Evolutionary conservation across 192 early-diverging fungal species (phyloP), one percentile per base, ranked within the genome.

Genomic region (Rhizoclosmatium globosum): DNA sequence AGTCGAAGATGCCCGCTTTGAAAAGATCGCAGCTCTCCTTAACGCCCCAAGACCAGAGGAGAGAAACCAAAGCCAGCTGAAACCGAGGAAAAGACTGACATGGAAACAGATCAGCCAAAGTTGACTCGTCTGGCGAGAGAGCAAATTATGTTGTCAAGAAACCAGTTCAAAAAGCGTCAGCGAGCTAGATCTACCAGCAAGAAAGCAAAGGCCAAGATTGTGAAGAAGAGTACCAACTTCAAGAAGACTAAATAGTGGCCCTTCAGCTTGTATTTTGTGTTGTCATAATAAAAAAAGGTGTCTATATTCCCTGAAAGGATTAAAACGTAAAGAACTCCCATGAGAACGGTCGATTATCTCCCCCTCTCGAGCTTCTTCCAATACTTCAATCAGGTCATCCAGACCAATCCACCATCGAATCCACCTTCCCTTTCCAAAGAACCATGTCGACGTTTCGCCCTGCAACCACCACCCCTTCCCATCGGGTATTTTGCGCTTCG

Each of bases 401-500:
- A 77, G 38, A 17, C 64, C 79, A 13, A 85, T 53, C 62, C 47
- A 81, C 84, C 84, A 82, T 53, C 79, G 64, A 45, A 57, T 47
- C 79, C 79, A 79, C 21, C 76, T 19, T 15, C 64, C 76, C 43
- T 68, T 77, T 9, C 76, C 76, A 64, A 74, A 74, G 9, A 74
- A 11, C 15, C 13, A 53, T 19, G 38, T 58, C 4, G 17, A 19
- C 17, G 56, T 48, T 15, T 44, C 67, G 41, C 39, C 61, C 56
- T n/a, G 13, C 15, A 64, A 17, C 73, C 73, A 74, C 73, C 73
- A 74, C 4, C 81, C 15, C 58, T 70, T 74, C 47, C 44, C 39
- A 45, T 57, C 66, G 80, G 81, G 61, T 84, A 87, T 62, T 87
- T 86, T 17, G 71, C 46, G 6, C 59, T 61, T 15, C 83, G 71